Evolutionary conservation across 2,329 filamentous ascomycete species (phyloP).

Genomic region (Neofusicoccum parvum): DNA sequence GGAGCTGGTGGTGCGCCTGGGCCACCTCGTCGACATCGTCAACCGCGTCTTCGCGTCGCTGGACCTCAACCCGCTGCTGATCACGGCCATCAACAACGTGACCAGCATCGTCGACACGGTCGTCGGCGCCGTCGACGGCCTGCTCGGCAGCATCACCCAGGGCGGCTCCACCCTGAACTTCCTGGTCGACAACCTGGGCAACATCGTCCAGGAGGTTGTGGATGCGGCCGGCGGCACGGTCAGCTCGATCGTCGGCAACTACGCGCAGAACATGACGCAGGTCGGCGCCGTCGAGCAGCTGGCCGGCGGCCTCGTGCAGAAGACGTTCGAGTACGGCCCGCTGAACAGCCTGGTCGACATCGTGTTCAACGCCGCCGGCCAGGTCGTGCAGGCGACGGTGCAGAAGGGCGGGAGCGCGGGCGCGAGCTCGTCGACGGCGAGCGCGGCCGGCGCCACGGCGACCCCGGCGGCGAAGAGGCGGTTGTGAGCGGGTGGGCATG

Average conservation of each 20-base stretch:
- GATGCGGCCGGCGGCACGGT: slow-evolving; percentile 49
- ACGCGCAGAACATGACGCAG: slow-evolving; percentile 60
- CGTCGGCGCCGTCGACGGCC: slow-evolving; percentile 59
- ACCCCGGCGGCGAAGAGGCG: slow-evolving; percentile 31
- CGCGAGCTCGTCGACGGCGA: slow-evolving; percentile 26
- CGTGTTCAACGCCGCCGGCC: slow-evolving; percentile 57
- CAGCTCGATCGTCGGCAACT: slow-evolving; percentile 61
- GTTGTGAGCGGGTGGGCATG: neutral
- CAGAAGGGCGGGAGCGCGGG: slow-evolving; percentile 33
- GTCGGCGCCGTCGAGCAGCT: slow-evolving; percentile 42
- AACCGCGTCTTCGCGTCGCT: slow-evolving; percentile 62
- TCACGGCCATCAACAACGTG: slow-evolving; percentile 58
- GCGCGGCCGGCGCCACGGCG: slow-evolving; percentile 27
- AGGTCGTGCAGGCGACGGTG: slow-evolving; percentile 56
- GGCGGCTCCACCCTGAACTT: slow-evolving; percentile 58
- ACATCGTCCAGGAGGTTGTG: slow-evolving; percentile 63
- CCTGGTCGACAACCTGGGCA: slow-evolving; percentile 63
- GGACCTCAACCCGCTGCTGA: slow-evolving; percentile 63
- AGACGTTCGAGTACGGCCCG: slow-evolving; percentile 55
- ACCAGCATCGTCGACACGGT: slow-evolving; percentile 52
- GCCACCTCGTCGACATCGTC: slow-evolving; percentile 63
- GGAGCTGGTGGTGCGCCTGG: slow-evolving; percentile 62
- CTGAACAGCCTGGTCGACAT: slow-evolving; percentile 58
- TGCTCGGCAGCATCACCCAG: slow-evolving; percentile 61
- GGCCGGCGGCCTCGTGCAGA: slow-evolving; percentile 48